These are phyloP conservation scores for Begonia fuchsioides DNA, from an alignment of 306 rosid species.

Conservation along the genomic window DNA sequence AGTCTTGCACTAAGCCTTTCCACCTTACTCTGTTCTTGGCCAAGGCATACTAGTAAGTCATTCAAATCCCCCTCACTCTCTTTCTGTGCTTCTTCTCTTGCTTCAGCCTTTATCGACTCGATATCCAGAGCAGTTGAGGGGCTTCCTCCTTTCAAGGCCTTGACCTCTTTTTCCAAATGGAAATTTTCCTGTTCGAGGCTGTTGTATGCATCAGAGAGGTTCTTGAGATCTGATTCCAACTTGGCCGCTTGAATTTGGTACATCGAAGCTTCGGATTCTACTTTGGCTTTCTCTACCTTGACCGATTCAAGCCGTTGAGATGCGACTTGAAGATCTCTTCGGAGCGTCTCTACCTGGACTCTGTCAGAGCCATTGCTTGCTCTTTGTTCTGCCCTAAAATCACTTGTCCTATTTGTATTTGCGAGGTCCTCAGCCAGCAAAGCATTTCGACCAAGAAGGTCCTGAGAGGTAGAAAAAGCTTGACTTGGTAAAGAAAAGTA, in stretches of 20 bases:
- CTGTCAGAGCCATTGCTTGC: slow-evolving; percentile 45
- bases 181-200: slow-evolving; percentile 78
- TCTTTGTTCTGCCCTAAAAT: slow-evolving; percentile 39
- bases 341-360: slow-evolving; percentile 57
- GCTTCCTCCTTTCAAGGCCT: slow-evolving; percentile 29
- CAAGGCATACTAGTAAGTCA: slow-evolving; percentile 89
- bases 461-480: slow-evolving; percentile 20
- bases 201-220: slow-evolving; percentile 87
- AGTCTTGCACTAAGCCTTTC: slow-evolving; percentile 61
- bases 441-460: slow-evolving; percentile 68
- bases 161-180: slow-evolving; percentile 63
- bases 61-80: slow-evolving; percentile 85
- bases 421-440: slow-evolving; percentile 72
- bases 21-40: slow-evolving; percentile 94
- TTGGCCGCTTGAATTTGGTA: slow-evolving; percentile 64
- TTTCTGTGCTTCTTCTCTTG: slow-evolving; percentile 92
- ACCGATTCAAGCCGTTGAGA: slow-evolving; percentile 55
- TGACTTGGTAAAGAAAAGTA: not conserved
- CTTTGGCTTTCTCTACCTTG: slow-evolving; percentile 57
- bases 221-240: slow-evolving; percentile 79
- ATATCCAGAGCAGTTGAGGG: slow-evolving; percentile 32
- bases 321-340: slow-evolving; percentile 68
- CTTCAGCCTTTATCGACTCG: slow-evolving; percentile 73
- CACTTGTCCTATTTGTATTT: slow-evolving; percentile 34
- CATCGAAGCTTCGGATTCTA: slow-evolving; percentile 54